These are phyloP conservation scores for Zanthoxylum bungeanum DNA, from an alignment of 345 rosid species.

Conservation along the genomic window DNA sequence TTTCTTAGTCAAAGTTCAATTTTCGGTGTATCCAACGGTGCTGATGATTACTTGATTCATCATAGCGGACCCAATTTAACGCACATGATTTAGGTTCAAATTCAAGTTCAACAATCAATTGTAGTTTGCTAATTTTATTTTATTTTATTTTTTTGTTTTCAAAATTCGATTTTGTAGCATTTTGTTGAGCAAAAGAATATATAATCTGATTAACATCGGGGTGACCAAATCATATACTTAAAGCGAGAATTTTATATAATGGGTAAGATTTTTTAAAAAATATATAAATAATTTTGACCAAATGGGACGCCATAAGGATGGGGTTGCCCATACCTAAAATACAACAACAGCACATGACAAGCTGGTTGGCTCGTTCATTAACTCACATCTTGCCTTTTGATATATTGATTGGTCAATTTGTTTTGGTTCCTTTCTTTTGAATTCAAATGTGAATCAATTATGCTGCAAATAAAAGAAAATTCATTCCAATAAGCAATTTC, in stretches of 20 bases:
- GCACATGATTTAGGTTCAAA: slow-evolving; percentile 41
- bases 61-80: slow-evolving; percentile 36
- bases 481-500: not conserved
- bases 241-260: not conserved
- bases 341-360: slow-evolving; percentile 11
- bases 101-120: not conserved
- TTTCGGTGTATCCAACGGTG: slow-evolving; percentile 47
- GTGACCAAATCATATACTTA: no score
- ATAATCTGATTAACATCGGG: not conserved
- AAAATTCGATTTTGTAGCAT: slow-evolving; percentile 8
- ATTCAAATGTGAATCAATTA: slow-evolving; percentile 6
- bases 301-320: slow-evolving; percentile 22
- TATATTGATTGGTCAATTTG: not conserved
- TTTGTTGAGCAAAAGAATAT: not conserved
- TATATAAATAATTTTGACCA: not conserved
- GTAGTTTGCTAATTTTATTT: slow-evolving; percentile 12
- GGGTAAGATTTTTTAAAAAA: no score
- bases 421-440: not conserved
- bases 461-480: not conserved
- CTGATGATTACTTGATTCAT: slow-evolving; percentile 48
- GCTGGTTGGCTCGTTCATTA: slow-evolving; percentile 15
- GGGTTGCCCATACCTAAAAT: slow-evolving; percentile 20
- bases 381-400: no score
- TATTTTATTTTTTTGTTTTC: not conserved
- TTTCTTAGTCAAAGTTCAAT: slow-evolving; percentile 41